A percentile compares a stretch with the other conserved stretches of the same genome.
phyloP scores from a whole-genome alignment of 176 grass and related monocot species.

The Phyllostachys edulis region DNA sequence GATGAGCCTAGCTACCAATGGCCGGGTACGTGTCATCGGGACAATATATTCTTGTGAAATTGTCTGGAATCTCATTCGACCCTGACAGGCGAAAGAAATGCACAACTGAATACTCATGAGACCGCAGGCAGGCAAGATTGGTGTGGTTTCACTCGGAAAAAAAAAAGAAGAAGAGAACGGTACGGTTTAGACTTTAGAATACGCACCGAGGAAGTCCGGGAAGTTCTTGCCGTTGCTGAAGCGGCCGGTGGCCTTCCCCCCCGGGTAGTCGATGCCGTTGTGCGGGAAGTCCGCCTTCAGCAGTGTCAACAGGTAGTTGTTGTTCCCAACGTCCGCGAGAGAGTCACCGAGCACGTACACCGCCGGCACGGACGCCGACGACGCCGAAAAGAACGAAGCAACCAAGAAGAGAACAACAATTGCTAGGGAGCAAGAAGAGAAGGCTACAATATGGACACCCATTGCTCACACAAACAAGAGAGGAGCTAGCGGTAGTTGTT shows the following conservation, averaged over 20 bases:
- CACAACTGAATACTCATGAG: too few relatives aligned
- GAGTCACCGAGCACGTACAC: constrained; percentile 91
- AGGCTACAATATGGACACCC: not conserved
- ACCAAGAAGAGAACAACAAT: not conserved
- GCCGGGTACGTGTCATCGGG: not conserved
- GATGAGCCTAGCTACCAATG: not conserved
- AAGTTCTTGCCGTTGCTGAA: constrained; percentile 95
- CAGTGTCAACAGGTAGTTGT: constrained; percentile 67
- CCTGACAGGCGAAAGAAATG: not conserved
- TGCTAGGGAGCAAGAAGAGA: not conserved
- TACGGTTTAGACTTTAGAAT: not conserved
- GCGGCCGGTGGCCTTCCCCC: constrained; percentile 62
- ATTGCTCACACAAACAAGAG: not conserved
- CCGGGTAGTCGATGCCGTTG: constrained; percentile 82
- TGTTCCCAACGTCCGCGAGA: constrained; percentile 85
- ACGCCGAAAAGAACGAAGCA: not conserved
- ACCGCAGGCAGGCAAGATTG: not conserved
- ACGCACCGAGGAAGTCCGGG: constrained; percentile 70
- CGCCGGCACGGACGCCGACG: constrained; percentile 34
- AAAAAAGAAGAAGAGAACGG: too few relatives aligned
- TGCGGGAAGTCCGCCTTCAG: constrained; percentile 83
- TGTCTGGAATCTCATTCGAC: not conserved
- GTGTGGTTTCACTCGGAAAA: too few relatives aligned
- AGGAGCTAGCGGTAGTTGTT: too few relatives aligned
- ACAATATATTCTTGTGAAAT: not conserved